A percentile compares a stretch with the other conserved stretches of the same genome.
Conservation (phyloP, 148 eudicot genomes). For the Fagopyrum homotropicum region DNA sequence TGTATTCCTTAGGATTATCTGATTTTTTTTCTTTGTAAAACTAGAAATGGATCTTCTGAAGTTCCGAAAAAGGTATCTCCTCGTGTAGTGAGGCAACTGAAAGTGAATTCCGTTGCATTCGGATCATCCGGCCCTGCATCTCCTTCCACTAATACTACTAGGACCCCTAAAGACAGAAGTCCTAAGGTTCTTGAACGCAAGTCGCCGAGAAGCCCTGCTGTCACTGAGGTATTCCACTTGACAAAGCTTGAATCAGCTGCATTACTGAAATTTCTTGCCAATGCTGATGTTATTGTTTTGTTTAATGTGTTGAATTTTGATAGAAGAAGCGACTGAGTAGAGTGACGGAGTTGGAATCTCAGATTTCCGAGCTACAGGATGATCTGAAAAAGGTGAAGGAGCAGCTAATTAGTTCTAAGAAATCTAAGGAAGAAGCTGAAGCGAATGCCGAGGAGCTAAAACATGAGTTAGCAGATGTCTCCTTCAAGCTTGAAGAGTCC, state of each 20-base stretch:
- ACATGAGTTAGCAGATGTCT: conserved; percentile 44
- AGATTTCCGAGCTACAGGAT: conserved; percentile 68
- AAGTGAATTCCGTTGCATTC: conserved; percentile 34
- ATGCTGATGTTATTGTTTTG: background rate
- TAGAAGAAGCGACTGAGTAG: conserved; percentile 66
- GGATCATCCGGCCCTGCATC: conserved; percentile 32
- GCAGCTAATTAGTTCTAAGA: conserved; percentile 46
- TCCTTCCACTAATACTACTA: conserved; percentile 33
- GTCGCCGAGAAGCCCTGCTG: conserved; percentile 53
- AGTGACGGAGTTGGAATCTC: conserved; percentile 63
- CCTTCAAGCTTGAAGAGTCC: conserved; percentile 55
- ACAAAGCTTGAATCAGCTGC: background rate
- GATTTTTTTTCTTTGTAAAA: conserved; percentile 9
- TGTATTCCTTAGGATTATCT: background rate
- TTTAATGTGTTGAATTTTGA: background rate
- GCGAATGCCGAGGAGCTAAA: conserved; percentile 54
- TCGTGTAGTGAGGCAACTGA: conserved; percentile 50
- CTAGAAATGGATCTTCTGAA: conserved; percentile 52
- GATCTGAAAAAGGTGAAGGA: conserved; percentile 66
- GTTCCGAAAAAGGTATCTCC: conserved; percentile 49
- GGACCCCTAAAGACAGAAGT: conserved; percentile 57
- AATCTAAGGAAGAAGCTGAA: conserved; percentile 51
- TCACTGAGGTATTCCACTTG: conserved; percentile 42
- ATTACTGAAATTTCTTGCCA: background rate
- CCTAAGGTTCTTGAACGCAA: conserved; percentile 55